These are phyloP conservation scores for Scleromitrula shiraiana DNA, from an alignment of 2,329 filamentous ascomycete genomes.

Conservation along the genomic window DNA sequence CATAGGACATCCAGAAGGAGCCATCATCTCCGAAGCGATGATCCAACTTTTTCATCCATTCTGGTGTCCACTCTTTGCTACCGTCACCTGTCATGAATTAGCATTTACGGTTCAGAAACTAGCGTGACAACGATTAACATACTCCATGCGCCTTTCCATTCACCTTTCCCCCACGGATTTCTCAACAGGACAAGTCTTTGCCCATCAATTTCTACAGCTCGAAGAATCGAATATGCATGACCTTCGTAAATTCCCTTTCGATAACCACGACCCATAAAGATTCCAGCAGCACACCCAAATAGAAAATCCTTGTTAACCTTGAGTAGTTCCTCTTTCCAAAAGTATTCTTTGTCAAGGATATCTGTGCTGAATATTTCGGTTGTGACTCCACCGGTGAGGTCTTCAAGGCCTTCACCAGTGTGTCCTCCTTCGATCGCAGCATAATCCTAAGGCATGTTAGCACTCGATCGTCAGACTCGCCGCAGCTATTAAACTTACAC, in stretches of 20 bases:
- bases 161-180: slow-evolving; percentile 51
- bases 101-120: background rate
- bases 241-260: slow-evolving; percentile 48
- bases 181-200: slow-evolving; percentile 42
- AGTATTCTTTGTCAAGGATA: slow-evolving; percentile 67
- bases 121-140: slow-evolving; percentile 16
- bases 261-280: slow-evolving; percentile 26
- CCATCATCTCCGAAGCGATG: slow-evolving; percentile 54
- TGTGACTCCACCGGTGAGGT: slow-evolving; percentile 60
- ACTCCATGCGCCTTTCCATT: slow-evolving; percentile 49
- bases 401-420: slow-evolving; percentile 41
- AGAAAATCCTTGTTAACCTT: slow-evolving; percentile 74
- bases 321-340: slow-evolving; percentile 75
- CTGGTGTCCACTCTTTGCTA: slow-evolving; percentile 49
- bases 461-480: background rate
- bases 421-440: background rate
- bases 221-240: slow-evolving; percentile 50
- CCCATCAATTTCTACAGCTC: slow-evolving; percentile 41
- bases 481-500: slow-evolving; percentile 51
- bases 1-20: slow-evolving; percentile 54
- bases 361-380: slow-evolving; percentile 60
- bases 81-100: slow-evolving; percentile 1
- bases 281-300: slow-evolving; percentile 48
- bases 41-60: slow-evolving; percentile 45
- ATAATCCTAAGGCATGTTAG: background rate